Conservation (phyloP, 805 yeast genomes). For the Candida hungchunana region DNA sequence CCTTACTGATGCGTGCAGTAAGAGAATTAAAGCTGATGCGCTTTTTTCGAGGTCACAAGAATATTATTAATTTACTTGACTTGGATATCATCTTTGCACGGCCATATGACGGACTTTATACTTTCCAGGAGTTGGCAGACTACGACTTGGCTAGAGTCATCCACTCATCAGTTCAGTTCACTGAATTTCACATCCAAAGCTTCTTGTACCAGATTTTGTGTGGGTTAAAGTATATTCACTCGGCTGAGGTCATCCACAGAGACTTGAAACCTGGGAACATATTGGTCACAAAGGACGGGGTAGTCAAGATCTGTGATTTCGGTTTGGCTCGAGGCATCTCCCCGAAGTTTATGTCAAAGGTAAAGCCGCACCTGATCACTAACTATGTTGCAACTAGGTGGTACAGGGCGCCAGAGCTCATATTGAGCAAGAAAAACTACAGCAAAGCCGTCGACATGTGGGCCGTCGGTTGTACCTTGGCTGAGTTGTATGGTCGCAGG, state of each 20-base stretch:
- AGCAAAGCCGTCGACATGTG: slow-evolving; percentile 79
- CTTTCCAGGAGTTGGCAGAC: slow-evolving; percentile 82
- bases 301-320: slow-evolving; percentile 84
- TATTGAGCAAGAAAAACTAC: slow-evolving; percentile 56
- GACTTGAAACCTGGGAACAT: slow-evolving; percentile 92
- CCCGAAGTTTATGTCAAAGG: slow-evolving; percentile 30
- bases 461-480: slow-evolving; percentile 91
- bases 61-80: slow-evolving; percentile 71
- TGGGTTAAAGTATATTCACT: slow-evolving; percentile 84
- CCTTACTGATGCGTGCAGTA: slow-evolving; percentile 71
- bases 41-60: slow-evolving; percentile 80
- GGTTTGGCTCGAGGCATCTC: slow-evolving; percentile 83
- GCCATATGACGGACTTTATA: slow-evolving; percentile 83
- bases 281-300: slow-evolving; percentile 68
- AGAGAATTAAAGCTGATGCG: slow-evolving; percentile 80
- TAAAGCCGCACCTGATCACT: slow-evolving; percentile 51
- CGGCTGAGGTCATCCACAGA: slow-evolving; percentile 89
- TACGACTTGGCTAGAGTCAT: slow-evolving; percentile 80
- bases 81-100: slow-evolving; percentile 60
- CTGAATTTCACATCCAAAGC: slow-evolving; percentile 78
- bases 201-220: slow-evolving; percentile 79
- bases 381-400: slow-evolving; percentile 92
- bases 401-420: slow-evolving; percentile 92
- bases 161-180: slow-evolving; percentile 67
- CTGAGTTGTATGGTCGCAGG: slow-evolving; percentile 74